Percentiles rank a stretch among this genome's conserved stretches.
Conservation (phyloP, 768 basidiomycete genomes). For the Candolleomyces efflorescens region DNA sequence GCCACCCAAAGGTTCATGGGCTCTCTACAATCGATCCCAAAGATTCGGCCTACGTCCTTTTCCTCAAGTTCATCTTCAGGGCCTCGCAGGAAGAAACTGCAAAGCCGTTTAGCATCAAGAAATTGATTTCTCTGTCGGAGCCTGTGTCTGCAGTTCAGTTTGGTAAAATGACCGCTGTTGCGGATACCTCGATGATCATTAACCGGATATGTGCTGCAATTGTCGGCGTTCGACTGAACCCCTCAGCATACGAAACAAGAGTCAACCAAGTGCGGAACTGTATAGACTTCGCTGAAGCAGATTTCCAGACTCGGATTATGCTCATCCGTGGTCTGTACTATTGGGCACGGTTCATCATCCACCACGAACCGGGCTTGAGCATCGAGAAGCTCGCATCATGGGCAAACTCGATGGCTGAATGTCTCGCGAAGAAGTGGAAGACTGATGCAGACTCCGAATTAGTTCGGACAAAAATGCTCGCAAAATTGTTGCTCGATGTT, state of each 20-base stretch:
- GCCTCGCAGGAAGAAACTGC: constrained; percentile 37
- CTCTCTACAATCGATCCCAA: constrained; percentile 44
- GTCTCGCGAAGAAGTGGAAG: constrained; percentile 54
- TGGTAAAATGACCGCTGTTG: constrained; percentile 40
- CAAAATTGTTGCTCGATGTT: background rate
- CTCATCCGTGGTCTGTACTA: constrained; percentile 73
- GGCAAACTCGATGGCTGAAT: constrained; percentile 55
- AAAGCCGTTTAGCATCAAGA: constrained; percentile 45
- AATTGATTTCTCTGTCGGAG: constrained; percentile 66
- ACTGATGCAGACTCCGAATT: too few species aligned
- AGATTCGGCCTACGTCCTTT: constrained; percentile 76
- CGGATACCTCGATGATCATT: constrained; percentile 70
- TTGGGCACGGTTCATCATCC: constrained; percentile 57
- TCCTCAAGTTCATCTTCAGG: constrained; percentile 77
- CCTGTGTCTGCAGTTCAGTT: constrained; percentile 71
- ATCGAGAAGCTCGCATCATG: constrained; percentile 48
- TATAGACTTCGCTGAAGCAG: constrained; percentile 61
- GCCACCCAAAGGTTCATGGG: constrained; percentile 46
- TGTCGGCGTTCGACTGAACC: constrained; percentile 63
- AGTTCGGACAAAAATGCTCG: background rate
- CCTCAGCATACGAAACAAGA: constrained; percentile 43
- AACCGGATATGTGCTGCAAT: constrained; percentile 78
- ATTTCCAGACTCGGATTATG: constrained; percentile 60
- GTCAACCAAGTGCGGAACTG: constrained; percentile 65
- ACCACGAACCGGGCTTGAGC: constrained; percentile 44